These are phyloP conservation scores for Dictyostelium purpureum DNA, from an alignment of 78 protist species.

Conservation along the genomic window DNA sequence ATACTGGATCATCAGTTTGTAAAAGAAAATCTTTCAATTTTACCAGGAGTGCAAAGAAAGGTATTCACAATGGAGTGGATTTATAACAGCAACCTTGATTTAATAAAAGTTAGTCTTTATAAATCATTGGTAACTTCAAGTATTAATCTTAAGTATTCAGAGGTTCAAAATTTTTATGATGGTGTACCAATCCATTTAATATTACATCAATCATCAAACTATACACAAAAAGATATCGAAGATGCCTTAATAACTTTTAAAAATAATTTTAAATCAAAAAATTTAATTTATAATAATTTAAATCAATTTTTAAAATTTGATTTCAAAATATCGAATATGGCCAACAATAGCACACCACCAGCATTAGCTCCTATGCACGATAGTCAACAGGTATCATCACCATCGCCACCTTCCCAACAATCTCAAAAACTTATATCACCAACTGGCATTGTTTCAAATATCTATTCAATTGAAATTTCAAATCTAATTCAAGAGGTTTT, in stretches of 20 bases:
- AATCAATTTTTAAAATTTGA: neutral
- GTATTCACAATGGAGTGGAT: slow-evolving; percentile 39
- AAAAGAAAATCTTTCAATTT: neutral
- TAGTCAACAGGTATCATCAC: too few species aligned
- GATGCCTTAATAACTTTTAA: neutral
- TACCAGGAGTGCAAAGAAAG: slow-evolving; percentile 5
- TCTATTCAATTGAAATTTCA: neutral
- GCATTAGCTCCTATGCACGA: too few species aligned
- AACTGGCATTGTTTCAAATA: too few species aligned
- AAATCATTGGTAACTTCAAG: too few species aligned
- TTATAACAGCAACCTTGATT: too few species aligned
- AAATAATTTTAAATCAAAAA: neutral
- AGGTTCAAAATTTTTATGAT: neutral
- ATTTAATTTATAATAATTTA: neutral
- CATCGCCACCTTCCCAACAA: too few species aligned
- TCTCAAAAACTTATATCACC: too few species aligned
- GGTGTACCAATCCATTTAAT: neutral
- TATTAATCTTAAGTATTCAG: neutral
- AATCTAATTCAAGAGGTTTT: neutral
- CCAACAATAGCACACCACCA: neutral
- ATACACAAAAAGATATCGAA: neutral
- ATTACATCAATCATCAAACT: neutral
- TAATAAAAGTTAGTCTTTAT: too few species aligned
- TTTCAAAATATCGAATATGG: neutral
- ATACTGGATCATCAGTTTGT: neutral